Evolutionary conservation across 2,329 filamentous ascomycete species (phyloP).

Genomic region (Bipolaris zeicola): DNA sequence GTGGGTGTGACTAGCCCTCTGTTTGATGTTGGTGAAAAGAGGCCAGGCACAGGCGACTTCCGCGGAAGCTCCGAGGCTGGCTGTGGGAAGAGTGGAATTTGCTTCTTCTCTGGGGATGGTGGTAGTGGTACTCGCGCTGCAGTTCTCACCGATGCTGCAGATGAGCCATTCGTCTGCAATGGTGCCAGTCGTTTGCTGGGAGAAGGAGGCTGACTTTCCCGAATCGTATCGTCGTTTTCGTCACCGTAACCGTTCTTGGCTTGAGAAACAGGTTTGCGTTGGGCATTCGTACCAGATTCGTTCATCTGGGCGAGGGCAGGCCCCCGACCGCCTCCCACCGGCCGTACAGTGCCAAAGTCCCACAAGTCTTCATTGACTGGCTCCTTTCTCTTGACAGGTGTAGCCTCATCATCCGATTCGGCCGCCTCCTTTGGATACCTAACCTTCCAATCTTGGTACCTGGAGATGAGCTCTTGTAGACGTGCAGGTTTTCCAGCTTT

Average conservation of each 20-base stretch:
- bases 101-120: slow-evolving; percentile 52
- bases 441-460: slow-evolving; percentile 84
- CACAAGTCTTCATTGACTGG: slow-evolving; percentile 83
- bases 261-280: slow-evolving; percentile 42
- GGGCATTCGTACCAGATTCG: slow-evolving; percentile 77
- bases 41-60: slow-evolving; percentile 40
- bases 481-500: slow-evolving; percentile 96
- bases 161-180: slow-evolving; percentile 43
- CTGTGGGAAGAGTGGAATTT: slow-evolving; percentile 39
- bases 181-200: slow-evolving; percentile 49
- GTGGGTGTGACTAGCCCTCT: slow-evolving; percentile 38
- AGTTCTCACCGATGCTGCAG: slow-evolving; percentile 47
- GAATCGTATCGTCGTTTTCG: slow-evolving; percentile 48
- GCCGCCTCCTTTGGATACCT: slow-evolving; percentile 74
- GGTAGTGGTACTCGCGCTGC: slow-evolving; percentile 55
- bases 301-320: slow-evolving; percentile 74
- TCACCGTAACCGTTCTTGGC: slow-evolving; percentile 33
- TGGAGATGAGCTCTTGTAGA: slow-evolving; percentile 91
- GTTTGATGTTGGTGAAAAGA: slow-evolving; percentile 40
- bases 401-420: slow-evolving; percentile 47
- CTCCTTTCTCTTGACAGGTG: slow-evolving; percentile 46
- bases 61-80: slow-evolving; percentile 34
- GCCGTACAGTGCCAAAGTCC: slow-evolving; percentile 96
- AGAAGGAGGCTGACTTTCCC: slow-evolving; percentile 48
- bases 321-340: slow-evolving; percentile 60